Conservation (phyloP, 2,329 filamentous ascomycete species). For the Cladobotryum protrusum region DNA sequence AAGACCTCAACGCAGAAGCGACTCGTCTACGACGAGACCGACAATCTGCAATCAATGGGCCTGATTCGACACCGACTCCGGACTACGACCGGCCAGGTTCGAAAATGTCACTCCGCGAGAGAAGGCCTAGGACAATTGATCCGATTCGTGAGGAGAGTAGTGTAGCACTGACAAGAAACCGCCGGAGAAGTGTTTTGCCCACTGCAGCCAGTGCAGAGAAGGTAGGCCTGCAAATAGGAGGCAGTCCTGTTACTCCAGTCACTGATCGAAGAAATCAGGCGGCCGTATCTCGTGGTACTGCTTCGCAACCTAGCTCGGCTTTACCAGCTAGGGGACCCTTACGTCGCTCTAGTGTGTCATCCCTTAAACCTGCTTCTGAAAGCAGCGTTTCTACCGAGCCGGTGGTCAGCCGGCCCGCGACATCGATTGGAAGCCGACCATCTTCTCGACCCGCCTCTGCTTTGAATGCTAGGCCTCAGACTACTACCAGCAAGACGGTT, state of each 20-base stretch:
- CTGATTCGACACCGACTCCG: slow-evolving; percentile 21
- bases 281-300: slow-evolving; percentile 24
- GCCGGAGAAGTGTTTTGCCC: slow-evolving; percentile 48
- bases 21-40: slow-evolving; percentile 58
- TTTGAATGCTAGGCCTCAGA: slow-evolving; percentile 33
- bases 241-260: background rate
- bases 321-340: slow-evolving; percentile 29
- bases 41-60: slow-evolving; percentile 42
- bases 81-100: slow-evolving; percentile 40
- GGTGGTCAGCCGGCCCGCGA: slow-evolving; percentile 7
- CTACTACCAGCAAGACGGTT: slow-evolving; percentile 34
- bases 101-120: slow-evolving; percentile 67
- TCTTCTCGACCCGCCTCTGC: slow-evolving; percentile 20
- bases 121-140: slow-evolving; percentile 55
- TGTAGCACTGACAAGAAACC: slow-evolving; percentile 31
- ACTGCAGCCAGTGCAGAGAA: slow-evolving; percentile 16
- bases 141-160: slow-evolving; percentile 41
- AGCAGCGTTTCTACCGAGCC: slow-evolving; percentile 4
- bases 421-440: slow-evolving; percentile 8
- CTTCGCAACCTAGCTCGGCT: slow-evolving; percentile 18
- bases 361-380: slow-evolving; percentile 25
- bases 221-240: slow-evolving; percentile 14
- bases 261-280: slow-evolving; percentile 20
- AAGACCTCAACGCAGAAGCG: slow-evolving; percentile 70
- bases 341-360: slow-evolving; percentile 46